Percentiles rank a stretch among this genome's conserved stretches.
These are phyloP conservation scores for Sarocladium brachiariae DNA, from an alignment of 2,329 filamentous ascomycete genomes.

Conservation along the genomic window DNA sequence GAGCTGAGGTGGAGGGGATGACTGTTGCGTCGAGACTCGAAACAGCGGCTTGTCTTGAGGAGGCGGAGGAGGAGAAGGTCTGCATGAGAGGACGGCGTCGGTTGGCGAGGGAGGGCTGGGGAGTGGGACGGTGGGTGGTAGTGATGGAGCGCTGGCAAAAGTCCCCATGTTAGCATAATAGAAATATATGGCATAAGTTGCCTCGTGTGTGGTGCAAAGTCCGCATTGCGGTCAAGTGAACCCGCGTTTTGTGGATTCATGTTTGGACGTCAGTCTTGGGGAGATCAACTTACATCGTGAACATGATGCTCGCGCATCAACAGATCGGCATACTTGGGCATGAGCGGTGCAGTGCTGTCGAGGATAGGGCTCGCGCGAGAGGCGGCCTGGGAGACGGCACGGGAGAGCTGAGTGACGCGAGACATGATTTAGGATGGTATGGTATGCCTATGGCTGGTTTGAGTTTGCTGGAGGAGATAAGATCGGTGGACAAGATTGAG, in stretches of 20 bases:
- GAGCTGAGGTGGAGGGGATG: constrained; percentile 39
- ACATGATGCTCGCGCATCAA: constrained; percentile 29
- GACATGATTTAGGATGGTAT: too few relatives aligned
- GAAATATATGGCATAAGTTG: too few relatives aligned
- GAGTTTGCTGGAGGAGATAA: too few relatives aligned
- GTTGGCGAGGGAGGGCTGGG: constrained; percentile 35
- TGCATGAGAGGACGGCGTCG: constrained; percentile 55
- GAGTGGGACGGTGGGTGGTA: constrained; percentile 41
- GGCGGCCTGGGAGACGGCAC: constrained; percentile 31
- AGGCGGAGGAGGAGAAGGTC: constrained; percentile 45
- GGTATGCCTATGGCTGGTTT: too few relatives aligned
- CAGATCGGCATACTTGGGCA: constrained; percentile 43
- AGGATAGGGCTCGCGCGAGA: constrained; percentile 25
- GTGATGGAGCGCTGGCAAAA: constrained; percentile 30
- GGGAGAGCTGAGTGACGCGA: constrained; percentile 41
- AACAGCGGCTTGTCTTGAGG: constrained; percentile 36
- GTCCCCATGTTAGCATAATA: too few relatives aligned
- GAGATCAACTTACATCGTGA: constrained; percentile 33
- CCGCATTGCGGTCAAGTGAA: too few relatives aligned
- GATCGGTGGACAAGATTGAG: too few relatives aligned
- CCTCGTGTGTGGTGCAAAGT: too few relatives aligned
- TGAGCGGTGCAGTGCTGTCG: constrained; percentile 27
- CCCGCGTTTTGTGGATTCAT: too few relatives aligned
- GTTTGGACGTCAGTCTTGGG: too few relatives aligned
- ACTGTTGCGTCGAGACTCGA: constrained; percentile 46